Evolutionary conservation across 73 alveolate species (phyloP), one percentile per base, ranked within the genome.

Genomic region (Symbiodinium natans): DNA sequence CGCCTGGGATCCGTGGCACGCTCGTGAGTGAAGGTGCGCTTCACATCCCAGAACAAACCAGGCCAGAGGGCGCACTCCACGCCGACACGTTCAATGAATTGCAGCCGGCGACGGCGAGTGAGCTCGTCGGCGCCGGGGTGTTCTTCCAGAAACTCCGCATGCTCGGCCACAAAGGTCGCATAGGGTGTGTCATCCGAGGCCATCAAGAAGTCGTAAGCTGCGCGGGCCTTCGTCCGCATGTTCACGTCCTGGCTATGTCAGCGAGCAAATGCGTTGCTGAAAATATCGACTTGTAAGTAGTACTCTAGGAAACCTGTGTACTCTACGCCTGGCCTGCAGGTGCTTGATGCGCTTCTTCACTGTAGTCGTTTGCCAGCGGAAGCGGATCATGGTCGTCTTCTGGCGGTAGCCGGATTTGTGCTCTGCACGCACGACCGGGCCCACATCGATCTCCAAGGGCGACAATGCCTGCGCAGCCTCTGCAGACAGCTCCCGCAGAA

Each of bases 1-100:
- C 85, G 41, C 85, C 85, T 19, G 23, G 85, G 85, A 33, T 74
- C 85, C 40, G 85, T 74, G 85, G 85, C 85, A 8, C 85, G 41
- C 85, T 74, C 85, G 42, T 74, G 85, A 4, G 46, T 74, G 43
- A 74, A 33, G 46, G 85, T 74, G 41, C 3, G 23, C 43, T n/a
- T 11, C 19, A 34, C 27, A 33, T n/a, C 85, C 85, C 85, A 74
- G 29, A 74, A 74, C 31, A 74, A 29, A 7, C 38, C 8, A 25
- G 82, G 82, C 82, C 33, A 68, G 10, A 68, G 38, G 38, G 82
- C 82, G 82, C 82, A 21, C 82, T 68, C 82, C 40, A 68, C 38
- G 33, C 82, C 82, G 38, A 11, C 82, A 21, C 82, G 82, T 34
- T 68, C 82, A 34, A 68, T 68, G 33, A 68, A 68, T 34, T 68